A percentile compares a stretch with the other conserved stretches of the same genome.
Evolutionary conservation across 1,284 basidiomycete species (phyloP).

Genomic region (Moniliella sp.): DNA sequence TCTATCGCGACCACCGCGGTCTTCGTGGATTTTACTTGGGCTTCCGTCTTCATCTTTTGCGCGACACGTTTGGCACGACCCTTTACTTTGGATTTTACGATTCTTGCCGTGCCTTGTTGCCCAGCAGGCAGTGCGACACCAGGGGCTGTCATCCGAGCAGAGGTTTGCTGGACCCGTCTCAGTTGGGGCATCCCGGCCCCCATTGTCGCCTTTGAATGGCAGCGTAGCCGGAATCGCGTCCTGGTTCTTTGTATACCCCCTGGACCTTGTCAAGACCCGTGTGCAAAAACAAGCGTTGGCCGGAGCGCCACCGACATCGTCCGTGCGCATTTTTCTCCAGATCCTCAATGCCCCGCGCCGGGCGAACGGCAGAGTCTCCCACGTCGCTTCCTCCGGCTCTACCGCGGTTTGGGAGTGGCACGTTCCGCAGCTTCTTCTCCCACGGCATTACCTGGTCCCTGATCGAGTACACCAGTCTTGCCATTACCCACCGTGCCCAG

Average conservation of each 20-base stretch:
- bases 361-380: constrained; percentile 41
- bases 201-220: constrained; percentile 26
- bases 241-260: constrained; percentile 29
- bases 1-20: constrained; percentile 28
- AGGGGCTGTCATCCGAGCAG: too few relatives aligned
- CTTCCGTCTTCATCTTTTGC: constrained; percentile 19
- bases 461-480: constrained; percentile 21
- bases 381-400: constrained; percentile 17
- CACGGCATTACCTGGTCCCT: constrained; percentile 31
- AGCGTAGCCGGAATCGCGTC: constrained; percentile 23
- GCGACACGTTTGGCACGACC: constrained; percentile 17
- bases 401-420: constrained; percentile 24
- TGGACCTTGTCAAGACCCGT: constrained; percentile 65
- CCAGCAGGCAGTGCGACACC: too few relatives aligned
- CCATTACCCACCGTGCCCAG: constrained; percentile 6
- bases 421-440: constrained; percentile 27
- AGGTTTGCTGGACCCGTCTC: too few relatives aligned
- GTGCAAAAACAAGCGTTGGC: constrained; percentile 68
- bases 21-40: constrained; percentile 29
- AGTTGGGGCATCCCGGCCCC: constrained; percentile 20
- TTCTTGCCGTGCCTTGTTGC: constrained; percentile 15
- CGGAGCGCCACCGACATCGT: constrained; percentile 46
- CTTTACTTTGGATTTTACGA: constrained; percentile 32
- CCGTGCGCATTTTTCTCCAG: constrained; percentile 53
- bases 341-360: too few relatives aligned